Evolutionary conservation across 2,329 filamentous ascomycete species (phyloP).

Genomic region (Monosporascus sp.): DNA sequence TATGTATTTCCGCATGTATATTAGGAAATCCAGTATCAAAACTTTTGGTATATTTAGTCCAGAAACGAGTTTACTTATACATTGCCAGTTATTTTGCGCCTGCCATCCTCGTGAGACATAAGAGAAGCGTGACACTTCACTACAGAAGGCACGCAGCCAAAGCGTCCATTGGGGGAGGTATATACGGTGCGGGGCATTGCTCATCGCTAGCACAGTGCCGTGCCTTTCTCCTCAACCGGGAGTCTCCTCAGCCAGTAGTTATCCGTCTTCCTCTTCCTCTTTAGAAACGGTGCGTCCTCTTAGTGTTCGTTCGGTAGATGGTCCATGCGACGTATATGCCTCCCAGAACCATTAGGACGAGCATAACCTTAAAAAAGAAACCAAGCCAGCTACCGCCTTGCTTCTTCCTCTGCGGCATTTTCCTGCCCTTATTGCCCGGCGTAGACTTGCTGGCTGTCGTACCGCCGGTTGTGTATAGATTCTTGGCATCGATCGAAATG

Average conservation of each 20-base stretch:
- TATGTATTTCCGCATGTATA: no score
- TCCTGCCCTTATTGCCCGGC: constrained; percentile 34
- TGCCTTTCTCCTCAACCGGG: neutral
- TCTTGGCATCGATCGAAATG: constrained; percentile 77
- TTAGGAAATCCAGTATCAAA: constrained; percentile 3
- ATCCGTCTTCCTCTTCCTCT: neutral
- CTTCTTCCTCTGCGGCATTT: constrained; percentile 35
- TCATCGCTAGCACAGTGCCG: neutral
- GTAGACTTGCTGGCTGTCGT: constrained; percentile 33
- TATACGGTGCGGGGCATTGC: constrained; percentile 11
- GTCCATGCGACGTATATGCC: constrained; percentile 85
- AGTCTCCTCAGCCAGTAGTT: neutral
- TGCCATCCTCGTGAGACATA: constrained; percentile 15
- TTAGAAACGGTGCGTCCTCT: constrained; percentile 55
- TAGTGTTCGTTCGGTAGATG: constrained; percentile 65
- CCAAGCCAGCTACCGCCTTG: constrained; percentile 51
- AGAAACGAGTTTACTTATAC: constrained; percentile 21
- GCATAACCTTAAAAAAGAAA: constrained; percentile 73
- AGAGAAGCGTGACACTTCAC: constrained; percentile 11
- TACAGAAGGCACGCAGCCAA: constrained; percentile 8
- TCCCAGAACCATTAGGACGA: constrained; percentile 65
- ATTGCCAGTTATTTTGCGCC: constrained; percentile 15
- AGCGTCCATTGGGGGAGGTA: constrained; percentile 15
- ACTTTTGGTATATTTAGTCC: constrained; percentile 16
- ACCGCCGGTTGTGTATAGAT: constrained; percentile 68